Evolutionary conservation across 495 filamentous ascomycete genomes (phyloP), one percentile per base, ranked within the genome.

Genomic region (Xylaria telfairii): DNA sequence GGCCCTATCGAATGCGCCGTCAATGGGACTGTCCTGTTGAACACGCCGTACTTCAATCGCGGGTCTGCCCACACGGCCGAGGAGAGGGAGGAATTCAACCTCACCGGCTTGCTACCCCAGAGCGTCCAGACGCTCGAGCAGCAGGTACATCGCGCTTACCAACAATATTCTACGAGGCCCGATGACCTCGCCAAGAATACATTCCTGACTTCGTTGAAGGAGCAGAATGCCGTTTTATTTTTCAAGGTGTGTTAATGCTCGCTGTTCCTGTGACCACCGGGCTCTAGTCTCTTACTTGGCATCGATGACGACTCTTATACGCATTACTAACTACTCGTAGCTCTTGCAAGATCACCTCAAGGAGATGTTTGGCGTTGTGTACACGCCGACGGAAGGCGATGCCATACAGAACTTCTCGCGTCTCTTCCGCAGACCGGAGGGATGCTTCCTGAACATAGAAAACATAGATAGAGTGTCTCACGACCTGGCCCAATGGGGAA

Each of bases 321-420:
- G n/a, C n/a, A n/a, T n/a, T n/a, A 39, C 70, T 72, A 56, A 68
- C n/a, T 21, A 7, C 26, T 13, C 39, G 10, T 65, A 84, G 80
- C 74, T 86, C 47, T 49, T 86, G 24, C 78, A 83, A 68, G 81
- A 84, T 42, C 79, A 86, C 44, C 71, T 85, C 42, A 75, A 92
- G 71, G 94, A 97, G 78, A 95, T 97, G 92, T 93, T 97, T 74
- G 87, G 90, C 51, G 81, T 97, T 13, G 93, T 97, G 39, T 97
- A 97, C 76, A 97, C 94, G 0, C 94, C 94, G 0, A 97, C 94
- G 0, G 94, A 97, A 79, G 93, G 92, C 4, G 93, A 96, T n/a
- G 94, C 94, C 1, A 97, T 97, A 67, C 86, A 92, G 78, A 92
- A 94, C 74, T 97, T 92, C 77, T 96, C 93, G 6, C 81, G 91